Percentiles rank a stretch among this genome's conserved stretches.
Evolutionary conservation across 2,329 filamentous ascomycete genomes (phyloP).

Genomic region (Arthroderma uncinatum): DNA sequence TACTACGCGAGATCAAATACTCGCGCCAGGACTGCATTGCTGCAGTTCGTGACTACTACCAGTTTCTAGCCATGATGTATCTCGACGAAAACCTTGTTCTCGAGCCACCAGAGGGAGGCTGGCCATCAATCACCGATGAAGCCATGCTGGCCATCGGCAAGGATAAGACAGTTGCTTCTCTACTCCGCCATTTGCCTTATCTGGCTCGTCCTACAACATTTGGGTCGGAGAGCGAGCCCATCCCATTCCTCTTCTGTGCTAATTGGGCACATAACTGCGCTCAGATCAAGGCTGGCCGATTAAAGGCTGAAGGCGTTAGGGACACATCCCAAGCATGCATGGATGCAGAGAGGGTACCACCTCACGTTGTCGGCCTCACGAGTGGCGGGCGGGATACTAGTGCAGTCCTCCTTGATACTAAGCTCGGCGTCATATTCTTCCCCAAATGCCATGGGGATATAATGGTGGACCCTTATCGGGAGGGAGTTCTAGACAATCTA

Average conservation of each 20-base stretch:
- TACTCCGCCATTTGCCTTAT: slow-evolving; percentile 26
- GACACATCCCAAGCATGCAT: neutral
- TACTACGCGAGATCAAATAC: slow-evolving; percentile 9
- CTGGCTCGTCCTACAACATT: slow-evolving; percentile 7
- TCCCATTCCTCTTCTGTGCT: neutral
- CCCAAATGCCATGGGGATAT: slow-evolving; percentile 12
- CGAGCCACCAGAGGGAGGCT: slow-evolving; percentile 24
- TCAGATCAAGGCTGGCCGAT: neutral
- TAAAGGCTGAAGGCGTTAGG: neutral
- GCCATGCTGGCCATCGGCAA: slow-evolving; percentile 16
- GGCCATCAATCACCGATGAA: slow-evolving; percentile 21
- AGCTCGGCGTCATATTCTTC: slow-evolving; percentile 23
- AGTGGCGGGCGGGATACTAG: slow-evolving; percentile 9
- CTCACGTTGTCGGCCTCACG: slow-evolving; percentile 10
- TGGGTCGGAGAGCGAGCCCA: neutral
- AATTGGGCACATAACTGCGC: neutral
- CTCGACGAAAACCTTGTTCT: slow-evolving; percentile 19
- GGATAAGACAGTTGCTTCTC: slow-evolving; percentile 21
- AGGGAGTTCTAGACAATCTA: slow-evolving; percentile 14
- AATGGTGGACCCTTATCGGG: slow-evolving; percentile 5
- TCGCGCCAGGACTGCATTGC: slow-evolving; percentile 18
- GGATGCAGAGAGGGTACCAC: slow-evolving; percentile 6
- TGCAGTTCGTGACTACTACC: slow-evolving; percentile 23
- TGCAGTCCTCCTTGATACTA: slow-evolving; percentile 20
- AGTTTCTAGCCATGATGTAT: slow-evolving; percentile 26